A percentile compares a stretch with the other conserved stretches of the same genome.
These are phyloP conservation scores for Chamaecrista fasciculata DNA, from an alignment of 306 rosid species.

Conservation along the genomic window DNA sequence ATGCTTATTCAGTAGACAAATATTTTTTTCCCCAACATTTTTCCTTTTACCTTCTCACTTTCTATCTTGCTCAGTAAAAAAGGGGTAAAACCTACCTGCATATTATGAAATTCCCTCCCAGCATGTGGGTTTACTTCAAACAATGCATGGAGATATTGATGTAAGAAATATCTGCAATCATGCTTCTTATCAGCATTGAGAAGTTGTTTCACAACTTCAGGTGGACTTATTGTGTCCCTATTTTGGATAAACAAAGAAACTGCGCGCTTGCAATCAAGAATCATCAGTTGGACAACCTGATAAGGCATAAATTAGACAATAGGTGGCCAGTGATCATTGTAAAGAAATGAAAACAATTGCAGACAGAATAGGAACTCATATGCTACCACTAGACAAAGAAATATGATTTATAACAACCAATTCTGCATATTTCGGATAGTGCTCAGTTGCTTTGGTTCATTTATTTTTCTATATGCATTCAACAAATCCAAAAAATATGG, in stretches of 20 bases:
- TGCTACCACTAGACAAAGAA: constrained; percentile 6
- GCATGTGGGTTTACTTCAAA: constrained; percentile 77
- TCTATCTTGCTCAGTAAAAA: background rate
- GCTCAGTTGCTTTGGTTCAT: constrained; percentile 12
- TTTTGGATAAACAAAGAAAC: constrained; percentile 63
- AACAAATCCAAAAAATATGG: constrained; percentile 3
- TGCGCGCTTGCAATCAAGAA: constrained; percentile 77
- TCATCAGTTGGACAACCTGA: constrained; percentile 76
- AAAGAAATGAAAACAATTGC: constrained; percentile 17
- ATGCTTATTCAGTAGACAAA: background rate
- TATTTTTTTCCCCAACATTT: background rate
- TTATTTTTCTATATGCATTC: background rate
- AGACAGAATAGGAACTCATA: background rate
- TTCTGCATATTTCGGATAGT: constrained; percentile 1
- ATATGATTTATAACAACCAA: constrained; percentile 4
- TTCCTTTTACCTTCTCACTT: too few species aligned
- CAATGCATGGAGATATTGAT: constrained; percentile 71
- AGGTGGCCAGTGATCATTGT: background rate
- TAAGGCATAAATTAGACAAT: constrained; percentile 27
- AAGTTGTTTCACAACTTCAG: constrained; percentile 76
- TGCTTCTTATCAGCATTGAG: constrained; percentile 46
- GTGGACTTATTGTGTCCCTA: constrained; percentile 57
- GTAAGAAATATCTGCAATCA: constrained; percentile 68
- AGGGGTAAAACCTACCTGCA: constrained; percentile 55
- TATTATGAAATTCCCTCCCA: constrained; percentile 78